Conservation (phyloP, 768 basidiomycete genomes). For the Russula olivacea region DNA sequence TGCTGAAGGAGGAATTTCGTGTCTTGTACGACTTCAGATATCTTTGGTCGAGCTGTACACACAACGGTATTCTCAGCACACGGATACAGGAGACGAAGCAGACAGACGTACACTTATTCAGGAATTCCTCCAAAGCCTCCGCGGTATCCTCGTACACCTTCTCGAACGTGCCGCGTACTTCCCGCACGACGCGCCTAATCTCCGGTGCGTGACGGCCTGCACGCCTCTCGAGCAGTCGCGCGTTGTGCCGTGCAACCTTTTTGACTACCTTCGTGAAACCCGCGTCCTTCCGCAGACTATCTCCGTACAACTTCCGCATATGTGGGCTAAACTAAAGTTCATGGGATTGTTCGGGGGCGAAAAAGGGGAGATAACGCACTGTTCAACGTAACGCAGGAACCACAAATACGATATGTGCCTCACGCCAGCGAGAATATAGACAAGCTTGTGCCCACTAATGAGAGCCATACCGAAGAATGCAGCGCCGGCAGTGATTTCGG, state of each 20-base stretch:
- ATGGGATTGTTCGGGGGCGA: not conserved
- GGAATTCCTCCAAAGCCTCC: conserved; percentile 88
- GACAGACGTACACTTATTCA: conserved; percentile 69
- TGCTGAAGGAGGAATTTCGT: conserved; percentile 89
- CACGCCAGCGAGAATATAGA: conserved; percentile 75
- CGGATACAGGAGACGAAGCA: not conserved
- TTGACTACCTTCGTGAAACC: conserved; percentile 99
- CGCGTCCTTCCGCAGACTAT: conserved; percentile 89
- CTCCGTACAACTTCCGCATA: conserved; percentile 94
- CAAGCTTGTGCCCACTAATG: conserved; percentile 90
- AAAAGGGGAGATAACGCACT: conserved; percentile 46
- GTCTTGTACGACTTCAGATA: conserved; percentile 88
- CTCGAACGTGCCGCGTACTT: conserved; percentile 91
- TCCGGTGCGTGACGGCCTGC: conserved; percentile 82
- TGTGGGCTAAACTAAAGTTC: conserved; percentile 63
- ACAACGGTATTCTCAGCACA: conserved; percentile 7
- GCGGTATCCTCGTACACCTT: conserved; percentile 94
- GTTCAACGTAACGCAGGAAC: conserved; percentile 90
- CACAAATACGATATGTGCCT: conserved; percentile 90
- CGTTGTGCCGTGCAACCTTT: conserved; percentile 81
- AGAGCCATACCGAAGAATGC: conserved; percentile 91
- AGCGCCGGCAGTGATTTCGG: conserved; percentile 92
- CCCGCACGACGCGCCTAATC: conserved; percentile 75
- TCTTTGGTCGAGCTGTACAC: conserved; percentile 68
- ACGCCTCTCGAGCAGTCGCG: conserved; percentile 62